These are phyloP conservation scores for Globomyces sp. DNA, from an alignment of 371 early-diverging fungal species.

Conservation along the genomic window DNA sequence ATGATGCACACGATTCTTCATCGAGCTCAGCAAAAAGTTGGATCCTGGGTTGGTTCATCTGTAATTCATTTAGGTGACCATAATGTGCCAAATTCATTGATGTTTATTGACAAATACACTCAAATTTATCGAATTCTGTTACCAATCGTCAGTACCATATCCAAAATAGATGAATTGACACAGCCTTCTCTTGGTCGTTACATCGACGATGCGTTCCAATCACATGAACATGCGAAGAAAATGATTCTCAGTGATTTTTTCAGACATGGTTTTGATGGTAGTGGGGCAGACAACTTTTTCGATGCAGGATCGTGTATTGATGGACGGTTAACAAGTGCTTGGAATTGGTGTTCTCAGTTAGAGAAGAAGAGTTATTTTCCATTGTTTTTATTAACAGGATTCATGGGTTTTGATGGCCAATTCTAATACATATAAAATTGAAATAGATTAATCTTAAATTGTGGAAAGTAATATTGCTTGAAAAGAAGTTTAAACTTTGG, in stretches of 20 bases:
- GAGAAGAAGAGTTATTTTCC: constrained; percentile 94
- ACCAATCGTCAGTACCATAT: constrained; percentile 78
- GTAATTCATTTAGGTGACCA: constrained; percentile 96
- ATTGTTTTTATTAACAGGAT: constrained; percentile 83
- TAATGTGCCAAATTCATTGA: constrained; percentile 71
- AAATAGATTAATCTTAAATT: too few relatives aligned
- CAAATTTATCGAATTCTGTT: constrained; percentile 91
- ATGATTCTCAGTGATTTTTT: constrained; percentile 89
- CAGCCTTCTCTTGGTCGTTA: constrained; percentile 59
- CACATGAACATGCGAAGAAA: constrained; percentile 61
- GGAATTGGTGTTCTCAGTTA: constrained; percentile 95
- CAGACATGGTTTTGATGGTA: constrained; percentile 93
- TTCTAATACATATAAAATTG: constrained; percentile 16
- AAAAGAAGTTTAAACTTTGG: too few relatives aligned
- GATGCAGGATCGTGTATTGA: constrained; percentile 97
- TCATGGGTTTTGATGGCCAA: constrained; percentile 54
- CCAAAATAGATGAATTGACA: constrained; percentile 57
- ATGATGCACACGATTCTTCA: constrained; percentile 88
- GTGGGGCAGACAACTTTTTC: constrained; percentile 59
- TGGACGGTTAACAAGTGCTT: constrained; percentile 77
- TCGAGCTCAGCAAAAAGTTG: constrained; percentile 75
- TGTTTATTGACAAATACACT: constrained; percentile 94
- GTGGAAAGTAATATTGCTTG: too few relatives aligned
- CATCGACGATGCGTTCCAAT: constrained; percentile 68
- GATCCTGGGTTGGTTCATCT: constrained; percentile 91